phyloP scores from a whole-genome alignment of 2,329 filamentous ascomycete genomes.

The Remersonia thermophila region DNA sequence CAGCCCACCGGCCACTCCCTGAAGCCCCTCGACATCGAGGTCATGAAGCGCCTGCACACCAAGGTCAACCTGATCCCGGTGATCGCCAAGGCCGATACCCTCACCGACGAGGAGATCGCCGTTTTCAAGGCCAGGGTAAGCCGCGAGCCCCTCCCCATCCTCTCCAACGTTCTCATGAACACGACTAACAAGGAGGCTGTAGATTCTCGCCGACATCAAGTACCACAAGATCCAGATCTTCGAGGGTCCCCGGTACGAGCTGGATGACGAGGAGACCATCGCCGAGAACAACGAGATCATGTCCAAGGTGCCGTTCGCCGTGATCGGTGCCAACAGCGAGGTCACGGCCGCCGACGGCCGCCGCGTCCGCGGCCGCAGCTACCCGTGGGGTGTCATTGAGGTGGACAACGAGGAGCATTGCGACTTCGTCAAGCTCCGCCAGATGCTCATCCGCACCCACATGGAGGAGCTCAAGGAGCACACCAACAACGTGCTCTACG shows the following conservation, averaged over 20 bases:
- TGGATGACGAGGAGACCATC: constrained; percentile 98
- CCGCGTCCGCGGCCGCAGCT: constrained; percentile 88
- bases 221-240: constrained; percentile 98
- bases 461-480: constrained; percentile 99
- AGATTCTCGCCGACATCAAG: constrained; percentile 96
- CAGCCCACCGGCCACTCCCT: constrained; percentile 96
- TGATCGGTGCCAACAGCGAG: constrained; percentile 93
- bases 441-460: constrained; percentile 99
- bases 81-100: constrained; percentile 95
- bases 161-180: too few species aligned
- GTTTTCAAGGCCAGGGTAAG: constrained; percentile 94
- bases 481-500: constrained; percentile 97
- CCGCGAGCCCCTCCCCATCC: too few species aligned
- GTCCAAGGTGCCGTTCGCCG: constrained; percentile 98
- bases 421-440: constrained; percentile 98
- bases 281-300: constrained; percentile 99
- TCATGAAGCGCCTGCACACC: constrained; percentile 98
- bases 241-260: constrained; percentile 93
- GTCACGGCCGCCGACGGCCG: constrained; percentile 84
- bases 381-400: constrained; percentile 97
- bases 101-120: constrained; percentile 91
- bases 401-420: constrained; percentile 99
- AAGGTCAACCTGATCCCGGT: constrained; percentile 99
- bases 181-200: constrained; percentile 2
- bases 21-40: constrained; percentile 97